These are phyloP conservation scores for Aspergillus bombycis DNA, from an alignment of 2,329 filamentous ascomycete genomes.

Conservation along the genomic window DNA sequence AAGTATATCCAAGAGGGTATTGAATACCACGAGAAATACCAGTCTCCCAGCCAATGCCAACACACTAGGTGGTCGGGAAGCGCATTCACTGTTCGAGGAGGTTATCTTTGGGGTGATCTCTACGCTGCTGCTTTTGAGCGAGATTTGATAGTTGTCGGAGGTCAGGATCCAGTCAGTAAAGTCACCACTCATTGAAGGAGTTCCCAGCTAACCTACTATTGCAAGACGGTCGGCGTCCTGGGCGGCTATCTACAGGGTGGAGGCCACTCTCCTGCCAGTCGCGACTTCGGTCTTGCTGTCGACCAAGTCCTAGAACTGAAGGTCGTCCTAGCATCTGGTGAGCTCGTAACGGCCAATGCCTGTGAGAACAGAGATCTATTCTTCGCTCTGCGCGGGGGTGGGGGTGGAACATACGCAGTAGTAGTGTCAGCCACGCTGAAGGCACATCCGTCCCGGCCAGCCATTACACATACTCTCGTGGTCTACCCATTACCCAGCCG, in stretches of 20 bases:
- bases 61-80: slow-evolving; percentile 6
- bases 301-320: background rate
- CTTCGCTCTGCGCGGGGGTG: background rate
- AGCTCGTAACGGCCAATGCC: background rate
- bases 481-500: background rate
- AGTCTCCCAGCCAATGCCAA: background rate
- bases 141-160: slow-evolving; percentile 12
- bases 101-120: slow-evolving; percentile 16
- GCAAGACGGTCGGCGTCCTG: slow-evolving; percentile 12
- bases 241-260: slow-evolving; percentile 15
- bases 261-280: slow-evolving; percentile 12
- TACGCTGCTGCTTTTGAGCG: slow-evolving; percentile 13
- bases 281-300: slow-evolving; percentile 6
- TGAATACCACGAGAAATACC: slow-evolving; percentile 2
- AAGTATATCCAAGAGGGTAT: slow-evolving; percentile 11
- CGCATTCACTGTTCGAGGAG: slow-evolving; percentile 14
- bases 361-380: background rate
- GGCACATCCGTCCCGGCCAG: background rate
- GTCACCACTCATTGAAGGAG: too few species aligned
- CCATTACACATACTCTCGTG: background rate
- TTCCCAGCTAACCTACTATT: background rate
- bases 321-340: background rate
- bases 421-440: background rate
- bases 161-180: slow-evolving; percentile 8
- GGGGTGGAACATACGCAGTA: background rate